Evolutionary conservation across 352 stramenopile genomes (phyloP).

Genomic region (Phytopythium kandeliae): DNA sequence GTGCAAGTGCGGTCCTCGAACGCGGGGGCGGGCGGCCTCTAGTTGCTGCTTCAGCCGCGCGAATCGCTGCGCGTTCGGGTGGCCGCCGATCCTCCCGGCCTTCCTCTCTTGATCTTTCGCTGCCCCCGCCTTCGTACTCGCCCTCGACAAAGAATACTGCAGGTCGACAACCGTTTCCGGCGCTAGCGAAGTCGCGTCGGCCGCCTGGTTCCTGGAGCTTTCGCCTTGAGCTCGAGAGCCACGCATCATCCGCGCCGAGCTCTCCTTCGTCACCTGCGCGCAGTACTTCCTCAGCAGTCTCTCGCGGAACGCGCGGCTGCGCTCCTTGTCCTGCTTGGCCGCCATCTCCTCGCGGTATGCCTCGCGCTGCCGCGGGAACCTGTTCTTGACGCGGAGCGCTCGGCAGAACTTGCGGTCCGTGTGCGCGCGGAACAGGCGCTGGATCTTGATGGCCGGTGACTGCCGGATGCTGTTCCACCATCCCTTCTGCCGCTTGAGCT

Average conservation of each 20-base stretch:
- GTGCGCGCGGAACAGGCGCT: conserved; percentile 54
- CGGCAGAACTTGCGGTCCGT: conserved; percentile 23
- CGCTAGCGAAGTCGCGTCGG: conserved; percentile 9
- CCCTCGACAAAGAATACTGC: conserved; percentile 16
- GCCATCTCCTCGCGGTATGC: conserved; percentile 31
- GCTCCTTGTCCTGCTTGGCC: conserved; percentile 14
- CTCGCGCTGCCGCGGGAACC: conserved; percentile 36
- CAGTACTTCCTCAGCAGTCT: conserved; percentile 60
- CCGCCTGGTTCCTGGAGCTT: conserved; percentile 2
- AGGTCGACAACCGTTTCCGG: conserved; percentile 13
- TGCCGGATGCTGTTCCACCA: conserved; percentile 56
- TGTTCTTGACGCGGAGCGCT: conserved; percentile 30
- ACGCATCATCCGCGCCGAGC: conserved; percentile 45
- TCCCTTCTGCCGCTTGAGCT: conserved; percentile 59
- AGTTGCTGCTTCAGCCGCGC: conserved; percentile 32
- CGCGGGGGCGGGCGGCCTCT: conserved; percentile 18
- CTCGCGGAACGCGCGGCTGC: conserved; percentile 28
- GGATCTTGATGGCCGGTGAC: conserved; percentile 65
- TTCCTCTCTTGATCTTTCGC: conserved; percentile 1
- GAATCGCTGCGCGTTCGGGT: conserved; percentile 37
- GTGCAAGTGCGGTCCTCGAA: conserved; percentile 35
- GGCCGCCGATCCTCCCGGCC: not conserved
- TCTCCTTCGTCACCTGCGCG: conserved; percentile 37
- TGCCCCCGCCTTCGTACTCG: not conserved
- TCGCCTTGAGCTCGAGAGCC: conserved; percentile 5